Conservation (phyloP, 2,329 filamentous ascomycete genomes). For the Colletotrichum cereale region DNA sequence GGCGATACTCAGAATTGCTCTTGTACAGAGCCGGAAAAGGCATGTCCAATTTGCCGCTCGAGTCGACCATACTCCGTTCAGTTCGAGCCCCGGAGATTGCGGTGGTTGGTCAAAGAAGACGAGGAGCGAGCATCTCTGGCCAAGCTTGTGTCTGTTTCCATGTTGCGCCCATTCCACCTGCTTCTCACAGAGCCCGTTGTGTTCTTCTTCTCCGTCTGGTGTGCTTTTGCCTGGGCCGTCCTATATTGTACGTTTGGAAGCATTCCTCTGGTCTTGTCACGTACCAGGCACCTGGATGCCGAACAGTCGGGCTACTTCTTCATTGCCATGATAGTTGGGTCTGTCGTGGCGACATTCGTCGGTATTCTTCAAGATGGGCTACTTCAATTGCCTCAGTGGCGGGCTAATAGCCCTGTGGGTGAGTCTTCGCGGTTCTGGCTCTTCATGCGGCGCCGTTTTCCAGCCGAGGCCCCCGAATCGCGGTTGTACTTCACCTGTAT, state of each 20-base stretch:
- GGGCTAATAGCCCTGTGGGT: slow-evolving; percentile 46
- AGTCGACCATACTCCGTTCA: slow-evolving; percentile 19
- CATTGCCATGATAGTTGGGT: slow-evolving; percentile 74
- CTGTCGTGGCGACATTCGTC: slow-evolving; percentile 74
- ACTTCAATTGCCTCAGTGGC: slow-evolving; percentile 61
- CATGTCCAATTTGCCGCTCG: slow-evolving; percentile 11
- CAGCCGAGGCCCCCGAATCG: slow-evolving; percentile 75
- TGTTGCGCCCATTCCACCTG: slow-evolving; percentile 83
- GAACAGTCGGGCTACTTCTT: slow-evolving; percentile 74
- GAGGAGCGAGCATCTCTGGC: slow-evolving; percentile 77
- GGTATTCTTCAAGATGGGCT: slow-evolving; percentile 81
- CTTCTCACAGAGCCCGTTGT: slow-evolving; percentile 83
- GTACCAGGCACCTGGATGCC: slow-evolving; percentile 75
- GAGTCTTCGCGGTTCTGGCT: slow-evolving; percentile 56
- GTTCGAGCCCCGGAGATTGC: slow-evolving; percentile 62
- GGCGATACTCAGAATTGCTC: slow-evolving; percentile 24
- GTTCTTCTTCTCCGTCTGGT: slow-evolving; percentile 91
- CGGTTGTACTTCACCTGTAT: slow-evolving; percentile 88
- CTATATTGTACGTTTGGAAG: slow-evolving; percentile 88
- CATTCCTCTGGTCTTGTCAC: slow-evolving; percentile 81
- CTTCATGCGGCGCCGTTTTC: slow-evolving; percentile 60
- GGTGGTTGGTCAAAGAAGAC: slow-evolving; percentile 85
- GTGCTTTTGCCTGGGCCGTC: slow-evolving; percentile 89
- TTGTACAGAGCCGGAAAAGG: slow-evolving; percentile 18
- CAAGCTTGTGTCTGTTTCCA: slow-evolving; percentile 79